Conservation (phyloP, 495 filamentous ascomycete species). For the Talaromyces liani region DNA sequence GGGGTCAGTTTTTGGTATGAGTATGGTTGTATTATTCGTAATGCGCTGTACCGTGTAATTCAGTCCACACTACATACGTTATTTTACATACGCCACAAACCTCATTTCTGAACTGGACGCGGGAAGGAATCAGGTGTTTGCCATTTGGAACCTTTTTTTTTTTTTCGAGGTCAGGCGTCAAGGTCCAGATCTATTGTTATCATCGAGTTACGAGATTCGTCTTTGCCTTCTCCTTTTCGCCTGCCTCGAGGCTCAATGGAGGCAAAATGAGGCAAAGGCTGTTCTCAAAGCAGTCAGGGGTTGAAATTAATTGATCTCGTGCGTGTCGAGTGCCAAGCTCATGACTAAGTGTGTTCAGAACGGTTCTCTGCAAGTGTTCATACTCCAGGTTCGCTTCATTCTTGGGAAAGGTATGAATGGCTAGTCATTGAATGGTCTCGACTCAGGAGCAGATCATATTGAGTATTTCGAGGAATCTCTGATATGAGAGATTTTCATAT, state of each 20-base stretch:
- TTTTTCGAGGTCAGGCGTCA: background rate
- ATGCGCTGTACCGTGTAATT: background rate
- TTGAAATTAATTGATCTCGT: background rate
- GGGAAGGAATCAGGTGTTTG: background rate
- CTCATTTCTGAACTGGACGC: background rate
- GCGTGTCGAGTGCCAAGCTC: background rate
- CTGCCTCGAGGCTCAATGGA: background rate
- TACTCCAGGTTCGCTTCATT: background rate
- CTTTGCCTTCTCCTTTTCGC: background rate
- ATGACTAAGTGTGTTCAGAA: background rate
- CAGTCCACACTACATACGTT: background rate
- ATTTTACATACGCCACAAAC: constrained; percentile 1
- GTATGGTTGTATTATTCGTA: background rate
- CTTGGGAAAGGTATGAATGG: background rate
- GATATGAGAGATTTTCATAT: background rate
- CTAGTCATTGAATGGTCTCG: background rate
- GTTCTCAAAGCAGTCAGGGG: background rate
- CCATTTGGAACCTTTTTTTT: background rate
- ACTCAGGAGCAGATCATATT: background rate
- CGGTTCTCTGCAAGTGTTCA: background rate
- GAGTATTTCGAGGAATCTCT: background rate
- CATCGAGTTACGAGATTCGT: background rate
- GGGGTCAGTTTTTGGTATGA: background rate
- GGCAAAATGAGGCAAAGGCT: background rate
- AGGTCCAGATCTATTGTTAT: background rate